Evolutionary conservation across 257 asterid genomes (phyloP).

Genomic region (Schizonepeta tenuifolia): DNA sequence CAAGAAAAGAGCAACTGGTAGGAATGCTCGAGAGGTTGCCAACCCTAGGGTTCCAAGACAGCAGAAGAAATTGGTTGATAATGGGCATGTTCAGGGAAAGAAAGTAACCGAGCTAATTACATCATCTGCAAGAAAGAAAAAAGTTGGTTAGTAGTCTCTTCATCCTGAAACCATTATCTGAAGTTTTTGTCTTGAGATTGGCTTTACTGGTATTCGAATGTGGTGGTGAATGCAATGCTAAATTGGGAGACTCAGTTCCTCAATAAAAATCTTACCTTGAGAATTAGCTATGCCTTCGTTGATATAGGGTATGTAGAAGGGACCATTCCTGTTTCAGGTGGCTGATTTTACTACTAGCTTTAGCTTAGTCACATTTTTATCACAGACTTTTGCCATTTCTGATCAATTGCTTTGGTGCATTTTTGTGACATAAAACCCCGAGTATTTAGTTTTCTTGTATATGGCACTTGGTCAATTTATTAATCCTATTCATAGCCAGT

Average conservation of each 20-base stretch:
- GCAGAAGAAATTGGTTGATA: constrained; percentile 63
- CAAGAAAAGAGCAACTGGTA: constrained; percentile 61
- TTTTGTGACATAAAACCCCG: constrained; percentile 19
- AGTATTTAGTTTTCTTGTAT: neutral
- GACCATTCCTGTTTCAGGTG: constrained; percentile 5
- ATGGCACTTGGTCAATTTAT: constrained; percentile 10
- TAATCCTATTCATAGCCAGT: neutral
- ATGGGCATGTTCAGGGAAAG: constrained; percentile 64
- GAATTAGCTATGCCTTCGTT: neutral
- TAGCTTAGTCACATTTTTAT: neutral
- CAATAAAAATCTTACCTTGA: neutral
- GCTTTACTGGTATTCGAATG: constrained; percentile 3
- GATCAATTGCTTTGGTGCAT: constrained; percentile 12
- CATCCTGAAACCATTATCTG: constrained; percentile 13
- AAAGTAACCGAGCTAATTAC: constrained; percentile 76
- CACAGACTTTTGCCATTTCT: constrained; percentile 12
- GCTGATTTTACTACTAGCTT: constrained; percentile 19
- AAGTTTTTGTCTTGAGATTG: constrained; percentile 6
- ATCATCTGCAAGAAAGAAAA: constrained; percentile 91
- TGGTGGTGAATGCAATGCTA: constrained; percentile 11
- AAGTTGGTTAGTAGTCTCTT: constrained; percentile 56
- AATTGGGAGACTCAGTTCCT: neutral
- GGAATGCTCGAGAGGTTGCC: constrained; percentile 58
- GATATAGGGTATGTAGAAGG: neutral
- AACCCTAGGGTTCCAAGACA: constrained; percentile 68